phyloP scores from a whole-genome alignment of 352 stramenopile genomes.

The Pythium pectinolyticum region DNA sequence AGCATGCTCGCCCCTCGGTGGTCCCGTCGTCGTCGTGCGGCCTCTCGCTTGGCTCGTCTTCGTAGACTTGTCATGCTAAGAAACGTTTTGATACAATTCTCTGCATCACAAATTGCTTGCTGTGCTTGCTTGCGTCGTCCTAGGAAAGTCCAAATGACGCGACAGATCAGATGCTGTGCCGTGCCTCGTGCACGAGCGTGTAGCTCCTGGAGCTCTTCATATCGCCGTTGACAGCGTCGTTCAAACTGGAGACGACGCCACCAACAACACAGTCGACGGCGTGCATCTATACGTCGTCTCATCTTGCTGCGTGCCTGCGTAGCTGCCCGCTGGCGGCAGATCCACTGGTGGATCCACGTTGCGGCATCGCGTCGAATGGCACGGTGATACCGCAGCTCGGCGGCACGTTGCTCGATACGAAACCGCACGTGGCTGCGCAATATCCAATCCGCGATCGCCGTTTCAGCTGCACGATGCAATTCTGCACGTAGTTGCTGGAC shows the following conservation, averaged over 20 bases:
- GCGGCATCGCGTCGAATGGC: background rate
- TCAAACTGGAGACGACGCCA: conserved; percentile 1
- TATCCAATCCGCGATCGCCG: conserved; percentile 15
- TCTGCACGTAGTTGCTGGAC: conserved; percentile 8
- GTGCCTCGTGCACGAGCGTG: background rate
- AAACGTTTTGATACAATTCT: background rate
- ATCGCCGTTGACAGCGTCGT: background rate
- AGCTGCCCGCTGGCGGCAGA: background rate
- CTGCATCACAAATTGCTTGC: background rate
- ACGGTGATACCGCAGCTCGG: background rate
- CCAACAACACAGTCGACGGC: conserved; percentile 9
- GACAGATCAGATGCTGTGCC: background rate
- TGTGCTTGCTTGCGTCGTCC: background rate
- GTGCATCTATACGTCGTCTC: background rate
- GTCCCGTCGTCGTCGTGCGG: background rate
- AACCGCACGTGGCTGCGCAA: background rate
- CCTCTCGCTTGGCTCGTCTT: background rate
- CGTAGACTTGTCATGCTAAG: background rate
- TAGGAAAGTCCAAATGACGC: background rate
- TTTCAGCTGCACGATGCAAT: conserved; percentile 13
- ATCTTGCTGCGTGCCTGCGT: background rate
- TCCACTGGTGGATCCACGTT: background rate
- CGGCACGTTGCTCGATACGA: background rate
- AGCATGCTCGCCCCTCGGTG: background rate
- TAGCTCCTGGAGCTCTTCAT: background rate